Evolutionary conservation across 2,329 filamentous ascomycete genomes (phyloP).

Genomic region (Arthrobotrys sinensis): DNA sequence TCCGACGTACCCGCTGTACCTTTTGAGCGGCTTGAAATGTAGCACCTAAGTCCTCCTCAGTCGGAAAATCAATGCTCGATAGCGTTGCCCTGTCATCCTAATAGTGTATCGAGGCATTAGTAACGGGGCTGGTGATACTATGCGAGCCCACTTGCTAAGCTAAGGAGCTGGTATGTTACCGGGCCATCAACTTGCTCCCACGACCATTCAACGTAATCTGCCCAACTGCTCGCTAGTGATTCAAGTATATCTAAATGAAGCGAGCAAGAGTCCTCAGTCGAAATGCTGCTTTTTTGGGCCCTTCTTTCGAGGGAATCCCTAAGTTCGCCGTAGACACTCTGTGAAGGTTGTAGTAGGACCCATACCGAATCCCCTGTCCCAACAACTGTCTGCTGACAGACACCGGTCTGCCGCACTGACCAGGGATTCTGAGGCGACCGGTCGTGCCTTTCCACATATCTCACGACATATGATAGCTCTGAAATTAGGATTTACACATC

Average conservation of each 20-base stretch:
- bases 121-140: not conserved
- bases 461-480: slow-evolving; percentile 43
- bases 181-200: slow-evolving; percentile 32
- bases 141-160: too few species aligned
- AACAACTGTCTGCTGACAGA: slow-evolving; percentile 31
- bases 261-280: slow-evolving; percentile 4
- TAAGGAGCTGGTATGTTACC: slow-evolving; percentile 7
- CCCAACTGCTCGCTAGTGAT: slow-evolving; percentile 36
- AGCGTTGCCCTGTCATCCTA: slow-evolving; percentile 31
- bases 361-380: slow-evolving; percentile 21
- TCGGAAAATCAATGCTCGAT: slow-evolving; percentile 18
- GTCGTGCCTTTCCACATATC: slow-evolving; percentile 39
- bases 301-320: slow-evolving; percentile 18
- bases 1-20: slow-evolving; percentile 28
- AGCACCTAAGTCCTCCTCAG: slow-evolving; percentile 12
- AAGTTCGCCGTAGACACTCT: slow-evolving; percentile 15
- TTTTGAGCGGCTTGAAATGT: slow-evolving; percentile 31
- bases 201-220: slow-evolving; percentile 37
- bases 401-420: slow-evolving; percentile 43
- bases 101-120: not conserved
- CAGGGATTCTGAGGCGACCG: slow-evolving; percentile 33
- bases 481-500: not conserved
- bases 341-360: slow-evolving; percentile 41
- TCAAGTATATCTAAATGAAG: slow-evolving; percentile 45
- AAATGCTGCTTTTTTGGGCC: not conserved